Conservation (phyloP, 129 eudicot genomes). For the Apium graveolens region DNA sequence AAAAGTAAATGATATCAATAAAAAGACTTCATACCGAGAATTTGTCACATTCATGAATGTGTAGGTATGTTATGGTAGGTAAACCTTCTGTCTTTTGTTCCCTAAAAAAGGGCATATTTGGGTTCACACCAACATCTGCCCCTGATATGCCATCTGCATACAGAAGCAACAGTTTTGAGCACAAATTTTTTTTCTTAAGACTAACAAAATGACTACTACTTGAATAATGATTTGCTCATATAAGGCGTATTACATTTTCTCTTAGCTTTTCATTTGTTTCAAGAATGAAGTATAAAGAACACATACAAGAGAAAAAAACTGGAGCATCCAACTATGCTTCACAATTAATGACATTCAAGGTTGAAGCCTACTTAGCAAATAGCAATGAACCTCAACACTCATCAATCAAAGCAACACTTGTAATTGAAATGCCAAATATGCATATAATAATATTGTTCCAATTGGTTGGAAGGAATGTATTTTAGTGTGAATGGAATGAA, state of each 20-base stretch:
- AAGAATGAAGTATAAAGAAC: too few relatives aligned
- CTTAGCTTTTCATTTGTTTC: not conserved
- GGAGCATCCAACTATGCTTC: not conserved
- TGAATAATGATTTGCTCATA: not conserved
- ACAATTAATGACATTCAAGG: not conserved
- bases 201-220: not conserved
- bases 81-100: slow-evolving; percentile 22
- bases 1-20: not conserved
- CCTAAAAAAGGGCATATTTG: slow-evolving; percentile 62
- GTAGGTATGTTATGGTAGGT: slow-evolving; percentile 70
- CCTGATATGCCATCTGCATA: slow-evolving; percentile 55
- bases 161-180: not conserved
- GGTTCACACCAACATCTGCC: slow-evolving; percentile 60
- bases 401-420: not conserved
- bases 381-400: not conserved
- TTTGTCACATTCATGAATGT: slow-evolving; percentile 64
- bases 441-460: not conserved
- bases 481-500: not conserved
- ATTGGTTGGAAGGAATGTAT: not conserved
- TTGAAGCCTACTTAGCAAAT: not conserved
- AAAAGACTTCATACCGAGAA: slow-evolving; percentile 55
- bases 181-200: not conserved
- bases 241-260: not conserved
- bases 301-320: not conserved
- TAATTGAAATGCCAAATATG: not conserved